Base-by-base conservation (phyloP, 208 protist species). In the Balamuthia mandrillaris region DNA sequence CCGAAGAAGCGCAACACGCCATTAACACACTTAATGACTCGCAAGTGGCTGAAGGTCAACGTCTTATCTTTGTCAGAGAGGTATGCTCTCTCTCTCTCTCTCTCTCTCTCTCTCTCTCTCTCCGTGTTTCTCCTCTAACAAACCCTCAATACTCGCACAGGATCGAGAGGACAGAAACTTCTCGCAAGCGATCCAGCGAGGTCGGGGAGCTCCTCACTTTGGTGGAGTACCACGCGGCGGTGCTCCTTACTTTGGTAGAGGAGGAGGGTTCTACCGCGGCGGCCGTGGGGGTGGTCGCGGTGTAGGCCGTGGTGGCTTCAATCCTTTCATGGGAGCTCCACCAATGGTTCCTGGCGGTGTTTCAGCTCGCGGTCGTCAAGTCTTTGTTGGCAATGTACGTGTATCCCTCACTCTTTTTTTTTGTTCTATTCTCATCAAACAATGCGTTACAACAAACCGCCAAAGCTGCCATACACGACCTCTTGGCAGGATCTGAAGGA, bases 401-500 rank as follows among this genome's bases (percentile, higher is more conserved):
- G 10, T 6, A 16, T 10, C 24, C 27, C 37, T 7, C n/a, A 5
- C 6, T 44, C 10, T 45, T n/a, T 7, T 18, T 72, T 7, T 45
- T n/a, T 6, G 63, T 7, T 35, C 10, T 6, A 44, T 18, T 44
- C 63, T 7, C 7, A 7, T 5, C 14, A 14, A 72, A n/a, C 63
- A 14, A 47, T 72, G 37, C 63, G 63, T 6, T 24, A n/a, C n/a
- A n/a, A n/a, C n/a, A n/a, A 5, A 72, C 7, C 14, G 63, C 63
- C 14, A 7, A 9, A 78, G 44, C 45, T 78, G 27, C 68, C 68
- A 4, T 78, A 78, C 68, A 49, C 39, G 9, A 78, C 68, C 21
- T 78, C 68, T 4, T 78, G 68, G 68, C 68, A 78, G 42, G 68
- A 78, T 29, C 68, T 78, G 44, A 78, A 78, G 68, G 68, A 78